Conservation (phyloP, 441 rosid genomes). For the Erysimum cheiri region DNA sequence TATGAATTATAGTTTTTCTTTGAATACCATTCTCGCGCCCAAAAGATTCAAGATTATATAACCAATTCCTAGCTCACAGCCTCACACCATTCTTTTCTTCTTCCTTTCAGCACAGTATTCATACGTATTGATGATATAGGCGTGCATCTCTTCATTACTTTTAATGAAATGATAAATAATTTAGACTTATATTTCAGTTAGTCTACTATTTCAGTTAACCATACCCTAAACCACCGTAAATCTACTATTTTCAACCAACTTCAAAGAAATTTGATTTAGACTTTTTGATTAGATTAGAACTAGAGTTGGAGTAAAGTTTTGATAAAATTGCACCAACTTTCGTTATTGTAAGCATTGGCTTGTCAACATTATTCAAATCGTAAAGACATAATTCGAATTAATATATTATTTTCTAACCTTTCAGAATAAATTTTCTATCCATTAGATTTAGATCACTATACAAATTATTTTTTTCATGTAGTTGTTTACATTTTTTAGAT, state of each 20-base stretch:
- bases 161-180: neutral
- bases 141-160: slow-evolving; percentile 22
- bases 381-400: neutral
- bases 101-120: neutral
- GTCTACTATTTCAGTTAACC: too few relatives aligned
- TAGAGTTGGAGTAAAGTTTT: too few relatives aligned
- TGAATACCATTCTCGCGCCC: slow-evolving; percentile 33
- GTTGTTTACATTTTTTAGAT: too few relatives aligned
- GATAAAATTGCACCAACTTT: too few relatives aligned
- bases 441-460: too few relatives aligned
- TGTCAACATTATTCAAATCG: too few relatives aligned
- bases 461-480: too few relatives aligned
- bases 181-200: neutral
- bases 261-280: neutral
- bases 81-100: slow-evolving; percentile 6
- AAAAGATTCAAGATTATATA: slow-evolving; percentile 13
- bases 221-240: neutral
- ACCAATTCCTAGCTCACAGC: neutral
- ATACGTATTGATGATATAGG: slow-evolving; percentile 32
- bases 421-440: too few relatives aligned
- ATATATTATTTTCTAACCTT: neutral
- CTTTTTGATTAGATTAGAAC: neutral
- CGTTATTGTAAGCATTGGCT: too few relatives aligned
- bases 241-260: neutral
- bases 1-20: neutral